Base-by-base conservation (phyloP, 2,329 filamentous ascomycete species). In the Hansfordia pulvinata region DNA sequence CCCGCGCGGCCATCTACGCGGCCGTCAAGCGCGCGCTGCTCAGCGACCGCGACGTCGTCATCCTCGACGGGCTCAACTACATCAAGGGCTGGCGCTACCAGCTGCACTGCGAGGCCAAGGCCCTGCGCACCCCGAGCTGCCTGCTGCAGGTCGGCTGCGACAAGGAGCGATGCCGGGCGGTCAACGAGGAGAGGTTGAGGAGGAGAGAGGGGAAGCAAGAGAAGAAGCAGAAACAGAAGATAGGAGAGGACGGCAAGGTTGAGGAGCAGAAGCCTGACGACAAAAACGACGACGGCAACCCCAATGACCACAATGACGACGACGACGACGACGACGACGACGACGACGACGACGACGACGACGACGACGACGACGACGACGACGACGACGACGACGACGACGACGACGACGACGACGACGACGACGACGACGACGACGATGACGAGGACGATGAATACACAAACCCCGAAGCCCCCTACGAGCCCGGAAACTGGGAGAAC, bases 1-100 rank as follows among this genome's bases (percentile, higher is more conserved):
- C 81, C 2, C 71, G 82, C 15, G 82, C 82, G 2, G 64, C 72
- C 21, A 62, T 83, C 29, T 83, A 80, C 48, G 82, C 69, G 33
- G 80, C 82, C 33, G 76, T 88, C 23, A 88, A 88, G 60, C 66
- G 82, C 22, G 66, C 75, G 25, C 62, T 92, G 17, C n/a, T n/a
- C n/a, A 73, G 68, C 33, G 67, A 73, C 30, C 71, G 72, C 41
- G 77, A 83, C 43, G 73, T 92, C 31, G 79, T 90, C 27, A 70
- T 92, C 24, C 69, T 84, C 10, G 82, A 92, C 47, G 74, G 76
- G 2, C 57, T 82, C 33, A 90, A 90, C 52, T 92, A 90, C 53
- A 92, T 92, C 56, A 90, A 90, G 51, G 83, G 82, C 19, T 90
- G 81, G 69, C 66, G 83, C 25, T 92, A 92, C 49, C 82, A 92